A percentile compares a stretch with the other conserved stretches of the same genome.
phyloP scores from a whole-genome alignment of 352 stramenopile species.

The Phytopythium montanum region DNA sequence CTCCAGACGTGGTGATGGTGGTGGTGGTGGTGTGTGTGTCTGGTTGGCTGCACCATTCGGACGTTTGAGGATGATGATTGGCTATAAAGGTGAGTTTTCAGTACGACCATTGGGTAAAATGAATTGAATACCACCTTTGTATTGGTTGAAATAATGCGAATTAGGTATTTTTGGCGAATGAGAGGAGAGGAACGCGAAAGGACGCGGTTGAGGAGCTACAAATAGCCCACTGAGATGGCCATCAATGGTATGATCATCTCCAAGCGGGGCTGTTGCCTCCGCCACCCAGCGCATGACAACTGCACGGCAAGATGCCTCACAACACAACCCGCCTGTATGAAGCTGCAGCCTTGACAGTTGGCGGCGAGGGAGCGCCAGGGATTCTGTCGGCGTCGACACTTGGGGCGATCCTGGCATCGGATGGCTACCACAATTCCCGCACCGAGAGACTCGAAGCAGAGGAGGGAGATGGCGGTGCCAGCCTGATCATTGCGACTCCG shows the following conservation, averaged over 20 bases:
- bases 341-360: too few relatives aligned
- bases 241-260: not conserved
- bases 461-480: not conserved
- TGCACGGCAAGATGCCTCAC: not conserved
- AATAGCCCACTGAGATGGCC: not conserved
- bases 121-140: not conserved
- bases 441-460: not conserved
- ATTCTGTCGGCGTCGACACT: conserved; percentile 4
- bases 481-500: not conserved
- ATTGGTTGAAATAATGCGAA: not conserved
- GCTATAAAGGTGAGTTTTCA: not conserved
- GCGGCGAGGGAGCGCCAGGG: not conserved
- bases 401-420: not conserved
- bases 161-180: not conserved
- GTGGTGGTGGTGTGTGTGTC: conserved; percentile 6
- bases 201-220: not conserved
- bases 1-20: not conserved
- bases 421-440: too few relatives aligned
- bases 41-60: not conserved
- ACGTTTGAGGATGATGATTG: not conserved
- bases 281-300: not conserved
- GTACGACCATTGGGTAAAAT: not conserved
- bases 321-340: not conserved
- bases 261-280: not conserved
- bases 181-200: not conserved